Percentiles rank a stretch among this genome's conserved stretches.
These are phyloP conservation scores for Lipomyces mesembrius DNA, from an alignment of 805 yeast species.

Conservation along the genomic window DNA sequence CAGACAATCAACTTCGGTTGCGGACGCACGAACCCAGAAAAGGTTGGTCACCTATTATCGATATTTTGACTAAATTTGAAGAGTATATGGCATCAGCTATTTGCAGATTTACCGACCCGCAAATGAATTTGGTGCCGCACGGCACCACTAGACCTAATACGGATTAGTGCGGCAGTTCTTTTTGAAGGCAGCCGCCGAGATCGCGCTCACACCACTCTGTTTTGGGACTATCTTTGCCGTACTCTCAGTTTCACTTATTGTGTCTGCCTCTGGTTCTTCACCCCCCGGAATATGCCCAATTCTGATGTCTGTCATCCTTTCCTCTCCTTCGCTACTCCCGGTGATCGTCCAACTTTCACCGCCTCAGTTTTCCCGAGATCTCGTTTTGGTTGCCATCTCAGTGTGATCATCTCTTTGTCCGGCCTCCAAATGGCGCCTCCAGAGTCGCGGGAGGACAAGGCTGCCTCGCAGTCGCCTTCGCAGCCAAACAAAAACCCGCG, in stretches of 20 bases:
- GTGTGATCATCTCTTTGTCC: not conserved
- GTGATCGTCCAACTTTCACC: not conserved
- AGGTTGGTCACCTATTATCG: no score
- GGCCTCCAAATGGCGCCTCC: conserved; percentile 1
- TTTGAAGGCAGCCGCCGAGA: no score
- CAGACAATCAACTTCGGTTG: no score
- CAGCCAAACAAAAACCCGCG: not conserved
- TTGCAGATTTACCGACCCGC: not conserved
- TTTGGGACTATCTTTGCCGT: no score
- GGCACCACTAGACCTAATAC: conserved; percentile 17
- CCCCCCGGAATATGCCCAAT: no score
- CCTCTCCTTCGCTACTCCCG: no score
- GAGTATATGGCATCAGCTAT: not conserved
- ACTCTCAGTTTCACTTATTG: no score
- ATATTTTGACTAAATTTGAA: not conserved
- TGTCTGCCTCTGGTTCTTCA: no score
- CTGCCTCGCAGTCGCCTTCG: not conserved
- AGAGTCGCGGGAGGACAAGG: not conserved
- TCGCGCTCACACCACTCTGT: no score
- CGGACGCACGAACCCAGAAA: no score
- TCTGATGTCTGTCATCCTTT: no score
- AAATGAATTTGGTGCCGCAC: conserved; percentile 23
- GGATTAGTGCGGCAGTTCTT: not conserved
- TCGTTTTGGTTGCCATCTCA: not conserved
- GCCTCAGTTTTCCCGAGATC: not conserved